phyloP scores from a whole-genome alignment of 495 filamentous ascomycete genomes.

The Hypoxylon trugodes region DNA sequence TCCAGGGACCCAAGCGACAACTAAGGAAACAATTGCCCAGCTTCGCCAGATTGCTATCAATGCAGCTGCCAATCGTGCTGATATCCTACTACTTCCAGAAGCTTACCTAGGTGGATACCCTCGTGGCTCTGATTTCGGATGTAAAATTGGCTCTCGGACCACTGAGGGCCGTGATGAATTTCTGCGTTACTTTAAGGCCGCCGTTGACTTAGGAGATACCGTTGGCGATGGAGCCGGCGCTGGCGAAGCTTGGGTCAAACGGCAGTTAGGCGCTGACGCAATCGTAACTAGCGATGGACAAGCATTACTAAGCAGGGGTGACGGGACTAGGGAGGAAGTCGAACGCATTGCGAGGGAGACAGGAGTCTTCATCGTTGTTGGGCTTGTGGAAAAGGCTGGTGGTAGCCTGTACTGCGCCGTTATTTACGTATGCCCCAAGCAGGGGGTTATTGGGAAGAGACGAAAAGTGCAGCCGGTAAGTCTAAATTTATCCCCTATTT shows the following conservation, averaged over 20 bases:
- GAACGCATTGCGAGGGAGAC: constrained; percentile 78
- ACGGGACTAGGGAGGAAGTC: constrained; percentile 84
- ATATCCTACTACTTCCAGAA: constrained; percentile 90
- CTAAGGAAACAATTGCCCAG: constrained; percentile 69
- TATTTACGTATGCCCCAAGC: constrained; percentile 79
- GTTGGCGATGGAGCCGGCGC: constrained; percentile 69
- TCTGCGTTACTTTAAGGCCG: constrained; percentile 77
- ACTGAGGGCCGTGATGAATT: constrained; percentile 82
- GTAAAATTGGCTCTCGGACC: constrained; percentile 72
- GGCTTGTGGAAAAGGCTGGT: constrained; percentile 79
- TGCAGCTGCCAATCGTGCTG: constrained; percentile 64
- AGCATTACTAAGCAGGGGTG: constrained; percentile 67
- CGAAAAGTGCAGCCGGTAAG: constrained; percentile 89
- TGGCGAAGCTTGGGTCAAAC: constrained; percentile 75
- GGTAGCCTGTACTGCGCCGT: constrained; percentile 87
- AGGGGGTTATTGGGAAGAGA: constrained; percentile 82
- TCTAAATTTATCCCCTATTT: constrained; percentile 20
- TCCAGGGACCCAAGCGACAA: constrained; percentile 72
- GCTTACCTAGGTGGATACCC: constrained; percentile 95
- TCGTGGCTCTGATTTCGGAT: constrained; percentile 80
- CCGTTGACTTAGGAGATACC: constrained; percentile 88
- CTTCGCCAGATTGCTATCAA: constrained; percentile 63
- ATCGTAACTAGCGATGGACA: constrained; percentile 47
- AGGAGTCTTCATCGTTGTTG: constrained; percentile 80
- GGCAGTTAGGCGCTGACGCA: constrained; percentile 63